Evolutionary conservation across 2,329 filamentous ascomycete species (phyloP).

Genomic region (Pseudopithomyces maydicus): DNA sequence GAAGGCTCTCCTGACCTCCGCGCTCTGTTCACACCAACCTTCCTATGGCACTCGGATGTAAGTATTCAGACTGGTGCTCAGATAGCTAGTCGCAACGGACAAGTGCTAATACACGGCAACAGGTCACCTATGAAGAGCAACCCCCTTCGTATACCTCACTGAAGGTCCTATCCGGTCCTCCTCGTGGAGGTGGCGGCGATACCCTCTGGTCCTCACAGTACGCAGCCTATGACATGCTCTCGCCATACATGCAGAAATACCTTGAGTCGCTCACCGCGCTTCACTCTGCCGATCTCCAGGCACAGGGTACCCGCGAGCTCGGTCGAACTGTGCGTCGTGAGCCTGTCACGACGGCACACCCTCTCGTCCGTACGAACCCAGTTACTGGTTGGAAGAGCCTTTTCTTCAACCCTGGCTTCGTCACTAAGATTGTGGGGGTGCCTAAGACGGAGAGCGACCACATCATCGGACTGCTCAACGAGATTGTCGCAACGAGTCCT

Average conservation of each 20-base stretch:
- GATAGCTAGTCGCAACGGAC: not conserved
- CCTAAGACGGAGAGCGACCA: slow-evolving; percentile 61
- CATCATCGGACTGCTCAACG: slow-evolving; percentile 59
- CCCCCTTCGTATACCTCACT: slow-evolving; percentile 63
- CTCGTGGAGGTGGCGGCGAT: slow-evolving; percentile 61
- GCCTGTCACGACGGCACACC: slow-evolving; percentile 61
- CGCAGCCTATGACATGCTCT: slow-evolving; percentile 63
- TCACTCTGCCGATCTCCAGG: slow-evolving; percentile 61
- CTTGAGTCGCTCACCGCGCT: slow-evolving; percentile 62
- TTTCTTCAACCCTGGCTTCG: slow-evolving; percentile 65
- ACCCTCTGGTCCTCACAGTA: slow-evolving; percentile 65
- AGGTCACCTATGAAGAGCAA: slow-evolving; percentile 63
- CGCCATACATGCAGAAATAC: slow-evolving; percentile 61
- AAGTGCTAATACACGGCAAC: not conserved
- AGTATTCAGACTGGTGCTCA: slow-evolving; percentile 17
- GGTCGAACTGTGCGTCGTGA: slow-evolving; percentile 59
- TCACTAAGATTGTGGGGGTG: slow-evolving; percentile 63
- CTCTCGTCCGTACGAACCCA: slow-evolving; percentile 63
- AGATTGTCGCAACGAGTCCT: slow-evolving; percentile 62
- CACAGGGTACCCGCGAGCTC: slow-evolving; percentile 54
- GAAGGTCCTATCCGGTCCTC: slow-evolving; percentile 59
- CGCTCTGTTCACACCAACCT: slow-evolving; percentile 60
- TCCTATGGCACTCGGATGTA: slow-evolving; percentile 62
- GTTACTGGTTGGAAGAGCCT: slow-evolving; percentile 67
- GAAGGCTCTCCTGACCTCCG: slow-evolving; percentile 59